A percentile compares a stretch with the other conserved stretches of the same genome.
Evolutionary conservation across 495 filamentous ascomycete species (phyloP).

Genomic region (Penicillium waksmanii): DNA sequence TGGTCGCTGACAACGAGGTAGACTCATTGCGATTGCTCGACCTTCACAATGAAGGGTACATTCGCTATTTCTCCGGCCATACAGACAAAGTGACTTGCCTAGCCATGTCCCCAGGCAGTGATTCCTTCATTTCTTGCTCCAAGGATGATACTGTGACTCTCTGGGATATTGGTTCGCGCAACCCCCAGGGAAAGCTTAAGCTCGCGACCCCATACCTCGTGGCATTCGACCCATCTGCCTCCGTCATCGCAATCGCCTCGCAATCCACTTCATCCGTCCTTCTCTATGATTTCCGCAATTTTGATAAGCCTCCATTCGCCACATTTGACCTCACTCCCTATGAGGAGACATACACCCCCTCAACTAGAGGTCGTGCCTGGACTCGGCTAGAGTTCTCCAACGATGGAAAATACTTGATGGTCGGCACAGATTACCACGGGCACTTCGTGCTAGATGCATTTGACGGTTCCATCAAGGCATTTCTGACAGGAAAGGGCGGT

Average conservation of each 20-base stretch:
- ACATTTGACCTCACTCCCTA: slow-evolving; percentile 75
- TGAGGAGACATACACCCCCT: slow-evolving; percentile 59
- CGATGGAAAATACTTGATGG: slow-evolving; percentile 83
- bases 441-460: slow-evolving; percentile 94
- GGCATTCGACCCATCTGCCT: slow-evolving; percentile 85
- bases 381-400: slow-evolving; percentile 91
- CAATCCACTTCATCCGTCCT: slow-evolving; percentile 76
- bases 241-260: slow-evolving; percentile 87
- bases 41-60: slow-evolving; percentile 91
- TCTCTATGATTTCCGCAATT: slow-evolving; percentile 92
- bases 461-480: slow-evolving; percentile 71
- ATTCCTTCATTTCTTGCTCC: slow-evolving; percentile 89
- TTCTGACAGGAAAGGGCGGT: slow-evolving; percentile 53
- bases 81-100: slow-evolving; percentile 80
- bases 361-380: slow-evolving; percentile 63
- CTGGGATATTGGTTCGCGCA: slow-evolving; percentile 78
- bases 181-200: slow-evolving; percentile 74
- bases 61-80: slow-evolving; percentile 94
- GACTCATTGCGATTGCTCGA: slow-evolving; percentile 90
- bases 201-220: slow-evolving; percentile 78
- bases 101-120: slow-evolving; percentile 63
- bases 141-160: slow-evolving; percentile 85
- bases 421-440: slow-evolving; percentile 77
- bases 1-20: slow-evolving; percentile 14
- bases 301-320: slow-evolving; percentile 85